phyloP scores from a whole-genome alignment of 2,329 filamentous ascomycete species.

The Diaporthe capsici region DNA sequence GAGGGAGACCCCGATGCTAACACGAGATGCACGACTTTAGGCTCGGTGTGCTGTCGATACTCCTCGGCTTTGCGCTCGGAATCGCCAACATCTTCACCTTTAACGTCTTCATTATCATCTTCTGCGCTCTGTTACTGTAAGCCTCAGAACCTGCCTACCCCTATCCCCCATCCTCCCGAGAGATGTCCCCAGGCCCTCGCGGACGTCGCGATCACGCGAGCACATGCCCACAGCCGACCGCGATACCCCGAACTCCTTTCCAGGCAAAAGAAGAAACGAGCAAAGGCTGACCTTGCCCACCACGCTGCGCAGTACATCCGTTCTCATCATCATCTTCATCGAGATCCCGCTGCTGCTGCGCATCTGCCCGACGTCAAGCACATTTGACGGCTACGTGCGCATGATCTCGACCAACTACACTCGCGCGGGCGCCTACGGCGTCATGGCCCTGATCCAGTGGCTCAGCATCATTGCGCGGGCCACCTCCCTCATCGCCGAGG shows the following conservation, averaged over 20 bases:
- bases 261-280: neutral
- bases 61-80: slow-evolving; percentile 78
- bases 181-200: neutral
- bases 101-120: slow-evolving; percentile 62
- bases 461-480: slow-evolving; percentile 76
- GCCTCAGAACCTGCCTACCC: slow-evolving; percentile 46
- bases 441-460: slow-evolving; percentile 89
- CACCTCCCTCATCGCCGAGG: slow-evolving; percentile 87
- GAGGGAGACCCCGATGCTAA: slow-evolving; percentile 41
- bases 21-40: slow-evolving; percentile 55
- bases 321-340: slow-evolving; percentile 84
- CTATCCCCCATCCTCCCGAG: neutral
- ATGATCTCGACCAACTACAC: slow-evolving; percentile 97
- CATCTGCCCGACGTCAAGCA: slow-evolving; percentile 94
- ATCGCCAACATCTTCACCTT: slow-evolving; percentile 77
- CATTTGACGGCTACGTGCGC: slow-evolving; percentile 91
- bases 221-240: neutral
- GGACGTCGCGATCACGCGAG: slow-evolving; percentile 1
- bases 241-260: neutral
- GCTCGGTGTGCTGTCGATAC: slow-evolving; percentile 79
- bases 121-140: slow-evolving; percentile 69
- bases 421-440: slow-evolving; percentile 87
- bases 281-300: slow-evolving; percentile 20
- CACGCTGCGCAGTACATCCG: slow-evolving; percentile 69
- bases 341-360: slow-evolving; percentile 95